phyloP scores from a whole-genome alignment of 345 rosid species.

The Pistacia vera region DNA sequence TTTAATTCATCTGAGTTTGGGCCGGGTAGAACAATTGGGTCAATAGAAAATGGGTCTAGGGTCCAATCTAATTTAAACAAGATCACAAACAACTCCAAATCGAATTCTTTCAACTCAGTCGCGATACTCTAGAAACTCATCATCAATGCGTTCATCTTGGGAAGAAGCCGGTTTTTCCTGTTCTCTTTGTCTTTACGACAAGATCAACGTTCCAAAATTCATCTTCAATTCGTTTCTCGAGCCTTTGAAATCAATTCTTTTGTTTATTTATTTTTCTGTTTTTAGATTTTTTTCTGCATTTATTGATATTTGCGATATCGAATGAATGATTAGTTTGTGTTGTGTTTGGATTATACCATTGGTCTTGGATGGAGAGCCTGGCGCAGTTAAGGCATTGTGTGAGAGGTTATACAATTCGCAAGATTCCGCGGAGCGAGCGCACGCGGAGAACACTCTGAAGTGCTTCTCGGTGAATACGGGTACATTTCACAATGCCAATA shows the following conservation, averaged over 20 bases:
- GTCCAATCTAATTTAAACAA: no score
- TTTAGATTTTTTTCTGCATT: not conserved
- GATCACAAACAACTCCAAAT: no score
- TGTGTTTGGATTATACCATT: not conserved
- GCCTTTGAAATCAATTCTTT: not conserved
- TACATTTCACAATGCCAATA: constrained; percentile 92
- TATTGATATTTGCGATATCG: not conserved
- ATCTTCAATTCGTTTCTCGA: not conserved
- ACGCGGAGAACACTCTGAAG: constrained; percentile 90
- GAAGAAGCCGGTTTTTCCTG: no score
- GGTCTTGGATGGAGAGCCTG: constrained; percentile 78
- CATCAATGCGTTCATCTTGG: no score
- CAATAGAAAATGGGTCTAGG: no score
- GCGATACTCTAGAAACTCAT: no score
- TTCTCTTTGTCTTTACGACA: not conserved
- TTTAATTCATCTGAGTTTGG: no score
- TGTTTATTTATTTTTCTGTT: not conserved
- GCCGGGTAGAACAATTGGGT: no score
- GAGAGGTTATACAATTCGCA: constrained; percentile 96
- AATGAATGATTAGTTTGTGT: not conserved
- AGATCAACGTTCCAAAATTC: not conserved
- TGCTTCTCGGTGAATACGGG: constrained; percentile 86
- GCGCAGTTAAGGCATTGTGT: constrained; percentile 93
- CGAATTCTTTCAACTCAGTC: no score
- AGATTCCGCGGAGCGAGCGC: constrained; percentile 89